Evolutionary conservation across 75 land plant species (phyloP).

Genomic region (Sequoia sempervirens): DNA sequence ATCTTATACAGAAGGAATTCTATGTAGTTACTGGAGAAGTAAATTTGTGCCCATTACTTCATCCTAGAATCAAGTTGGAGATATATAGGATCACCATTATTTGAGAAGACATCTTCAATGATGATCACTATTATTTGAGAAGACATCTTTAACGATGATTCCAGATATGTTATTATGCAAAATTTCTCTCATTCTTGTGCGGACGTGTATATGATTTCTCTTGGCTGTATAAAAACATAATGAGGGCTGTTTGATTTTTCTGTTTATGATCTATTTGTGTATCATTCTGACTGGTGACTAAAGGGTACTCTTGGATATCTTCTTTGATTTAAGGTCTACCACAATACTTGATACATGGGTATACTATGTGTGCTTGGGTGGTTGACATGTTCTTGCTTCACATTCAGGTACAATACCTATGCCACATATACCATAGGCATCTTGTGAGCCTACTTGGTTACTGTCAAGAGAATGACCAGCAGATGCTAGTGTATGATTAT

Average conservation of each 20-base stretch:
- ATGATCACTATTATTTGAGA: not conserved
- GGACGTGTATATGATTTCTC: not conserved
- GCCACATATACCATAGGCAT: constrained; percentile 67
- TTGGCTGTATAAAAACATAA: not conserved
- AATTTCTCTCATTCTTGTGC: not conserved
- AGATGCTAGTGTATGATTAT: constrained; percentile 78
- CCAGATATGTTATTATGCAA: not conserved
- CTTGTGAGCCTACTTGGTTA: constrained; percentile 75
- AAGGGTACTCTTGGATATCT: not conserved
- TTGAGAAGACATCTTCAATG: not conserved
- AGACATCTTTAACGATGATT: not conserved
- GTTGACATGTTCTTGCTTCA: constrained; percentile 7
- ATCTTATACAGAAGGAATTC: not conserved
- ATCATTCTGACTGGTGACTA: not conserved
- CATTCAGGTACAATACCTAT: constrained; percentile 51
- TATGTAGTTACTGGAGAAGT: not conserved
- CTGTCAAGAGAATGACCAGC: constrained; percentile 68
- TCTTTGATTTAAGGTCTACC: not conserved
- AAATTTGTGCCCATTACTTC: not conserved
- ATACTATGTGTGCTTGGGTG: not conserved
- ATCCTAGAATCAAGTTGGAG: not conserved
- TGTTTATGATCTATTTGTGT: not conserved
- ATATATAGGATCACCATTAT: not conserved
- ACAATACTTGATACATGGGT: not conserved
- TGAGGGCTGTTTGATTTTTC: not conserved